Evolutionary conservation across 1,284 basidiomycete species (phyloP), one percentile per base, ranked within the genome.

Genomic region (Xanthoconium separans): DNA sequence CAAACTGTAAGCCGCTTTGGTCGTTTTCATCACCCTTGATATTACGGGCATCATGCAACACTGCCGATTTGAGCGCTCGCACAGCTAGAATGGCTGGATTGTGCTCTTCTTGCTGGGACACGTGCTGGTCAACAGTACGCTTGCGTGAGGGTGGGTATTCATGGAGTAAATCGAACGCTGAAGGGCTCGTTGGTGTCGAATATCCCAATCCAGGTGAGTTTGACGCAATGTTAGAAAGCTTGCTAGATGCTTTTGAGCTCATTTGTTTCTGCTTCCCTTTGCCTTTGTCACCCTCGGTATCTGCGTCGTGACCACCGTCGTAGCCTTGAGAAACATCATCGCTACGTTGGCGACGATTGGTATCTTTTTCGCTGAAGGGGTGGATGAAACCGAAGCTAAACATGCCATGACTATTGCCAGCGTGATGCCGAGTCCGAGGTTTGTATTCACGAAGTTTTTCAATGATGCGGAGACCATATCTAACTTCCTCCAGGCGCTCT

Each of bases 21-120:
- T 73, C 74, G 15, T 75, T 70, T 20, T 75, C 74, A n/a, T 75
- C 74, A 9, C 86, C 83, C 54, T 73, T 75, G 56, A 90, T 76
- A 61, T 88, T 88, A 18, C 87, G 77, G 34, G 88, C 87, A 67
- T 90, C 88, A 60, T 89, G 87, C 46, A 89, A 68, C 3, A 88
- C 78, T 3, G 84, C 85, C 24, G 77, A 78, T 70, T 84, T 87
- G 40, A 90, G 60, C n/a, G 74, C 82, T 64, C 80, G 84, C 2
- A 83, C 86, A 12, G 86, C 84, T 50, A 80, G 75, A 15, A 77
- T 68, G 15, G 85, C 70, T 15, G 71, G 62, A 49, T 73, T 74
- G 13, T 69, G 66, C 37, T 69, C 74, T 62, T 69, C 53, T 8
- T 58, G 63, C 31, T 55, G 59, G 37, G 56, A n/a, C 5, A 18